Percentiles rank a stretch among this genome's conserved stretches.
phyloP scores from a whole-genome alignment of 2,329 filamentous ascomycete species.

The Pestalotiopsis sp. region DNA sequence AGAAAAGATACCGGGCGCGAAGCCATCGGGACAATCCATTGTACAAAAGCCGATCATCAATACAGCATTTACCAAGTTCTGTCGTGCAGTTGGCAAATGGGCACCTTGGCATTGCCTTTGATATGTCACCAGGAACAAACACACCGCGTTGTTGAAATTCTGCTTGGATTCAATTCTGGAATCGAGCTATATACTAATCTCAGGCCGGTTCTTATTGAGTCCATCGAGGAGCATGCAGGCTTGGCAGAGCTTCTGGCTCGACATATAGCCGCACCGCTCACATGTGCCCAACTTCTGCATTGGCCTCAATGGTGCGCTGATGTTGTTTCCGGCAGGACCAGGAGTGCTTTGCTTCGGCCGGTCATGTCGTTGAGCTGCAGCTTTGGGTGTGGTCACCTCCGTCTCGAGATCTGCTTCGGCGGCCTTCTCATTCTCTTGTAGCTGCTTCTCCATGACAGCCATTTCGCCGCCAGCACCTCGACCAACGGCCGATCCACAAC shows the following conservation, averaged over 20 bases:
- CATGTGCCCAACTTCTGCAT: conserved; percentile 82
- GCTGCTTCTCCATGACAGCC: conserved; percentile 75
- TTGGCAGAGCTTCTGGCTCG: conserved; percentile 91
- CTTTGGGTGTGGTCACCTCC: conserved; percentile 54
- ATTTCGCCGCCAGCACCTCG: conserved; percentile 73
- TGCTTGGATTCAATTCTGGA: background rate
- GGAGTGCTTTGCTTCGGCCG: conserved; percentile 37
- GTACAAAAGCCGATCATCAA: conserved; percentile 12
- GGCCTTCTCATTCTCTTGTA: conserved; percentile 66
- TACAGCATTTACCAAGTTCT: conserved; percentile 3
- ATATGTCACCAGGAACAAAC: background rate
- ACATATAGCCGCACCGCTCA: conserved; percentile 89
- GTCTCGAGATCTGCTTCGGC: conserved; percentile 62
- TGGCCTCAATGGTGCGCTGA: conserved; percentile 35
- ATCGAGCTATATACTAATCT: conserved; percentile 51
- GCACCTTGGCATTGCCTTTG: background rate
- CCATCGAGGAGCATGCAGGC: conserved; percentile 89
- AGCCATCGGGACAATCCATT: background rate
- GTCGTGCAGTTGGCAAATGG: conserved; percentile 1
- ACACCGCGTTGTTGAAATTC: conserved; percentile 10
- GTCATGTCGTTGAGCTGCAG: conserved; percentile 35
- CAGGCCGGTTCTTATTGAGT: conserved; percentile 76
- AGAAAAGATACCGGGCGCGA: conserved; percentile 6
- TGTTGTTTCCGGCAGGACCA: conserved; percentile 22
- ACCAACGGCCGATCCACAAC: conserved; percentile 74